Conservation (phyloP, 305 asterid species). For the Solanum hybrid region DNA sequence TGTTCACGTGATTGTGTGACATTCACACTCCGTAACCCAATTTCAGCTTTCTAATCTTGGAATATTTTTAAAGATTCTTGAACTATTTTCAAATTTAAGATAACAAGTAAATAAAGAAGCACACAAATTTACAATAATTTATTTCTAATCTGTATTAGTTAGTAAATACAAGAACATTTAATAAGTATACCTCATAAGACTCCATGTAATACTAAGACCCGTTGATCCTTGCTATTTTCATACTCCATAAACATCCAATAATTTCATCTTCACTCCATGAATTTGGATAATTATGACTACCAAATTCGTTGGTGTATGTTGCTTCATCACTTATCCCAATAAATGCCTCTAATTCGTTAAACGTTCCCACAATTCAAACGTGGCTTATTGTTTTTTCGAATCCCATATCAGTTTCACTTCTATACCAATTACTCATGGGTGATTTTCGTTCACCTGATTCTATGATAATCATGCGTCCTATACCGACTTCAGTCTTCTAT, state of each 20-base stretch:
- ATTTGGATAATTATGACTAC: background rate
- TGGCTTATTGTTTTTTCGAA: background rate
- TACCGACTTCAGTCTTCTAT: background rate
- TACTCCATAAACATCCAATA: background rate
- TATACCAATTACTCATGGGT: background rate
- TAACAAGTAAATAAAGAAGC: background rate
- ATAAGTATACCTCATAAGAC: background rate
- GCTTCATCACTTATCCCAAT: background rate
- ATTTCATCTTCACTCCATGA: background rate
- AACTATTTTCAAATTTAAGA: background rate
- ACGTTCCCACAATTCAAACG: background rate
- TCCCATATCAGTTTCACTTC: background rate
- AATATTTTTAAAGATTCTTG: background rate
- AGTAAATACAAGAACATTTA: background rate
- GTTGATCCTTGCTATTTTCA: background rate
- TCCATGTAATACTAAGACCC: background rate
- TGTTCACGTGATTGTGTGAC: background rate
- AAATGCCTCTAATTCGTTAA: background rate
- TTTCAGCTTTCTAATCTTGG: background rate
- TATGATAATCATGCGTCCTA: background rate
- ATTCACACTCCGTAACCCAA: background rate
- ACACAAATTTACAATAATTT: background rate
- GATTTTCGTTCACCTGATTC: background rate
- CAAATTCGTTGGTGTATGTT: background rate
- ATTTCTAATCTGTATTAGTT: background rate